phyloP scores from a whole-genome alignment of 495 filamentous ascomycete genomes.

The Daldinia concentrica region DNA sequence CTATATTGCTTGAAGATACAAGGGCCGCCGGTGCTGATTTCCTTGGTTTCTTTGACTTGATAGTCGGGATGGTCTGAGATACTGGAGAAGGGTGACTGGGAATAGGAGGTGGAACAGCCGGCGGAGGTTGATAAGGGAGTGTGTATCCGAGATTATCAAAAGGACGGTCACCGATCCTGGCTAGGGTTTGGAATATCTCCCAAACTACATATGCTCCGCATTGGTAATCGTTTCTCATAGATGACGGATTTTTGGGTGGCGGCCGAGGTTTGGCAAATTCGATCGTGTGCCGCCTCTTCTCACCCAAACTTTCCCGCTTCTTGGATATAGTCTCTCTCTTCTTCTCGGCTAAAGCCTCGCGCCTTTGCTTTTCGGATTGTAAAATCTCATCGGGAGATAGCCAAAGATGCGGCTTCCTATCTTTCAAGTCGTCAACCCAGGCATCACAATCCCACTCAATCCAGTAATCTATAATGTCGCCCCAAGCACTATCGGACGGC shows the following conservation, averaged over 20 bases:
- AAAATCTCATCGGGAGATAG: constrained; percentile 52
- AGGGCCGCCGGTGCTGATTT: constrained; percentile 43
- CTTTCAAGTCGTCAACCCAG: constrained; percentile 70
- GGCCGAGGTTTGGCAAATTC: constrained; percentile 38
- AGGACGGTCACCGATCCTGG: constrained; percentile 45
- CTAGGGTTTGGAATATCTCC: constrained; percentile 46
- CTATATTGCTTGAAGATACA: not conserved
- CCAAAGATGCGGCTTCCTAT: constrained; percentile 66
- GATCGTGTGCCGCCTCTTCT: constrained; percentile 34
- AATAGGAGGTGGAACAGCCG: constrained; percentile 45
- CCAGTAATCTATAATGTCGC: constrained; percentile 73
- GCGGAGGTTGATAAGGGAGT: constrained; percentile 18
- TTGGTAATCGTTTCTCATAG: constrained; percentile 48
- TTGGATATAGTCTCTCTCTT: constrained; percentile 39
- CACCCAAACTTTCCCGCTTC: constrained; percentile 45
- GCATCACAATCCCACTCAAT: constrained; percentile 76
- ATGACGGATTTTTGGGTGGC: constrained; percentile 45
- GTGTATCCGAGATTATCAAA: constrained; percentile 45
- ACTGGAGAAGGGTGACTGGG: constrained; percentile 9
- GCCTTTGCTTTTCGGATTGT: constrained; percentile 48
- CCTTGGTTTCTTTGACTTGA: constrained; percentile 44
- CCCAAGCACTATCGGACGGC: constrained; percentile 72
- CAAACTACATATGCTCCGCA: constrained; percentile 47
- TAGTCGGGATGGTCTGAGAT: constrained; percentile 14
- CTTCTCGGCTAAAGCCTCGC: constrained; percentile 44